These are phyloP conservation scores for Lactifluus piperatus DNA, from an alignment of 768 basidiomycete species.

Conservation along the genomic window DNA sequence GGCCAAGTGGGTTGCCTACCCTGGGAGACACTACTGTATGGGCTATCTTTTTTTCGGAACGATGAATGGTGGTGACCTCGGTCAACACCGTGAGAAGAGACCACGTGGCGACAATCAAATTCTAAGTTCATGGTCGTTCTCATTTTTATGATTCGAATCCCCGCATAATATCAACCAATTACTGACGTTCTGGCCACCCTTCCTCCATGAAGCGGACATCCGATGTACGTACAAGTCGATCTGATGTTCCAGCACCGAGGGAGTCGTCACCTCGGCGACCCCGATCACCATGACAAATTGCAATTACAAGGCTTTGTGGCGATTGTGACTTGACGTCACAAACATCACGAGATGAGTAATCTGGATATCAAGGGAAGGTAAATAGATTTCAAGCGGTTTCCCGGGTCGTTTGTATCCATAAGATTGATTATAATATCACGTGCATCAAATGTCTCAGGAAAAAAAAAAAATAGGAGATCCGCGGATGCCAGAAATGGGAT, in stretches of 20 bases:
- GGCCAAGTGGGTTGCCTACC: not conserved
- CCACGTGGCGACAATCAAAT: conserved; percentile 1
- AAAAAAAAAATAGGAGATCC: not conserved
- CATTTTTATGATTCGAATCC: not conserved
- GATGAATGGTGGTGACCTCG: not conserved
- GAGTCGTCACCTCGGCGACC: not conserved
- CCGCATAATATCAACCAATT: not conserved
- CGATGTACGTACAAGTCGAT: not conserved
- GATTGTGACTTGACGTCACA: not conserved
- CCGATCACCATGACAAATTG: not conserved
- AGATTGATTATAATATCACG: not conserved
- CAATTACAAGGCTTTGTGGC: not conserved
- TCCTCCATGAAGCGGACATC: not conserved
- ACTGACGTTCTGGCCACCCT: not conserved
- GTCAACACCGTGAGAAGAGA: not conserved
- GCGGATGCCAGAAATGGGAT: not conserved
- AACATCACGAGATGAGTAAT: too few species aligned
- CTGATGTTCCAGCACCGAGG: not conserved
- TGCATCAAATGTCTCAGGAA: not conserved
- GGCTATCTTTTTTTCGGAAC: not conserved
- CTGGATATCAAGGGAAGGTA: too few species aligned
- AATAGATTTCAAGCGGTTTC: not conserved
- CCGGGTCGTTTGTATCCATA: not conserved
- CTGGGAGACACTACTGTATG: not conserved
- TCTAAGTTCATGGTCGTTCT: not conserved